Percentiles rank a stretch among this genome's conserved stretches.
These are phyloP conservation scores for Paecilomyces sp. DNA, from an alignment of 2,329 filamentous ascomycete genomes.

Conservation along the genomic window DNA sequence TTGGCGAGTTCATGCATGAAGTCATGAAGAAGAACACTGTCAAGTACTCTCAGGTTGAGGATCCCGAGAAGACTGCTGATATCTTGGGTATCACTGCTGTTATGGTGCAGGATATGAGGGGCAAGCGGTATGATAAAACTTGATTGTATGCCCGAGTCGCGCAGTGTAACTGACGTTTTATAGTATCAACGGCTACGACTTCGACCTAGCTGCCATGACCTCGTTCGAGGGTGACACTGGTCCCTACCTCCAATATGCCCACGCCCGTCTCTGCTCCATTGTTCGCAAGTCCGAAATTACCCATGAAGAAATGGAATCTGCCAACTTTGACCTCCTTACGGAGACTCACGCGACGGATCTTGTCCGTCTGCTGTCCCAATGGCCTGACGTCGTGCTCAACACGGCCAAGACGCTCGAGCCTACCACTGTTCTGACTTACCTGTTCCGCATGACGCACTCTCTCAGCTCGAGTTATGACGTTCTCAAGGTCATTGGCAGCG, in stretches of 20 bases:
- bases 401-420: constrained; percentile 62
- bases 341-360: constrained; percentile 57
- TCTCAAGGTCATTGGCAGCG: constrained; percentile 55
- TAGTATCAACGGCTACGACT: constrained; percentile 57
- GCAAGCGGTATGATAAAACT: constrained; percentile 62
- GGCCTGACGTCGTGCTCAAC: constrained; percentile 58
- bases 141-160: constrained; percentile 18
- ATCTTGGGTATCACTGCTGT: constrained; percentile 87
- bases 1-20: constrained; percentile 93
- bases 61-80: constrained; percentile 77
- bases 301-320: constrained; percentile 42
- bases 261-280: constrained; percentile 53
- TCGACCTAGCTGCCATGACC: constrained; percentile 59
- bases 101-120: constrained; percentile 97
- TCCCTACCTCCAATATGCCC: constrained; percentile 59
- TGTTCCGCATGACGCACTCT: constrained; percentile 60
- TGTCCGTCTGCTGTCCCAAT: constrained; percentile 55
- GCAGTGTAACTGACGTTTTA: constrained; percentile 42
- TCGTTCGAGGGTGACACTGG: constrained; percentile 61
- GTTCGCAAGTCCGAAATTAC: constrained; percentile 48
- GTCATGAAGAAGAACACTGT: constrained; percentile 85
- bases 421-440: constrained; percentile 57
- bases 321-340: constrained; percentile 54
- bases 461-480: constrained; percentile 57
- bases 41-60: constrained; percentile 84